Conservation (phyloP, 2,329 filamentous ascomycete species). For the Aureobasidium sp. region DNA sequence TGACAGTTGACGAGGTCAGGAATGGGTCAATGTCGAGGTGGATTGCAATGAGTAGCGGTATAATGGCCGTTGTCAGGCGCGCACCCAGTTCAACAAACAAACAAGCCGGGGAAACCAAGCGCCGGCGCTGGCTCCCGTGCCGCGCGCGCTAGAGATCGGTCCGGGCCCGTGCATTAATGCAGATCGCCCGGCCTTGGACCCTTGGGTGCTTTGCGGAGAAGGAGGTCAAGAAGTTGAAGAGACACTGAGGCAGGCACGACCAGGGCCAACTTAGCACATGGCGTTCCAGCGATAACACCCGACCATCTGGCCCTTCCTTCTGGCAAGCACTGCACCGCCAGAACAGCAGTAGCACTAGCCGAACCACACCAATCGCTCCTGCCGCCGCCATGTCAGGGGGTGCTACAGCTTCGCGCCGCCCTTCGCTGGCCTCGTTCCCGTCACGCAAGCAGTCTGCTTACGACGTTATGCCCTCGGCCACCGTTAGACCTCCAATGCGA, state of each 20-base stretch:
- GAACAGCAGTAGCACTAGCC: constrained; percentile 17
- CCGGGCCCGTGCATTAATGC: neutral
- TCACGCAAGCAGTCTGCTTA: constrained; percentile 23
- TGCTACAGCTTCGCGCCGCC: constrained; percentile 26
- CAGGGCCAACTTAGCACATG: neutral
- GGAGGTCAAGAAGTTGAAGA: neutral
- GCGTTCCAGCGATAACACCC: neutral
- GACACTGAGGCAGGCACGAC: neutral
- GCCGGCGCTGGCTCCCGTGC: neutral
- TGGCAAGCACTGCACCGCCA: neutral
- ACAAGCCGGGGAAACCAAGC: neutral
- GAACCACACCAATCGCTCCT: neutral
- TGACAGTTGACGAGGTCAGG: neutral
- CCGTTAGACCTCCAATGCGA: neutral
- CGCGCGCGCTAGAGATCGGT: neutral
- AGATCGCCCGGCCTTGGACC: constrained; percentile 1
- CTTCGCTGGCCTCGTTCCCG: constrained; percentile 37
- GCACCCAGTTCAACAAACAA: constrained; percentile 4
- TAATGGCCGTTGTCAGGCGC: constrained; percentile 1
- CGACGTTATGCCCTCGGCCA: constrained; percentile 14
- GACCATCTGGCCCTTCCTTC: neutral
- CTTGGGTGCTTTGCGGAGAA: neutral
- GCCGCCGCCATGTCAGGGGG: constrained; percentile 9
- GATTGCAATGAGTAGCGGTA: neutral
- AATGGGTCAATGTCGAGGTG: neutral